Percentiles rank a stretch among this genome's conserved stretches.
Conservation (phyloP, 139 green algal genomes). For the Monoraphidium neglectum region DNA sequence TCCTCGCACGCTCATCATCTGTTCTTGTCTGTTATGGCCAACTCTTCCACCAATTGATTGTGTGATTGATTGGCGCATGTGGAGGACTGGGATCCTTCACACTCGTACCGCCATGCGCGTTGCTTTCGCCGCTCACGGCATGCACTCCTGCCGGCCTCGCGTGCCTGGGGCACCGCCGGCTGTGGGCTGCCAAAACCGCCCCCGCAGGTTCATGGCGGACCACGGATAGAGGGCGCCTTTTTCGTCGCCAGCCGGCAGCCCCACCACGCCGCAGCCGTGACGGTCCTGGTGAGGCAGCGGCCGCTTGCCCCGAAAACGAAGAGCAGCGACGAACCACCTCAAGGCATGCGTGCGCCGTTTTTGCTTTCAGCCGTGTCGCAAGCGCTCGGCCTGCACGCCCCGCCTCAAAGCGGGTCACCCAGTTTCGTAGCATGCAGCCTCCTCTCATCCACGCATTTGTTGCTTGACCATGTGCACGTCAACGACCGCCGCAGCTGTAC, state of each 20-base stretch:
- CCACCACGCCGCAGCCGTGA: constrained; percentile 45
- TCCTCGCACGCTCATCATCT: too few relatives aligned
- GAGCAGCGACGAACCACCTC: background rate
- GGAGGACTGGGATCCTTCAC: background rate
- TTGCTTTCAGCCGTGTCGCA: background rate
- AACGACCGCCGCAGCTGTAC: constrained; percentile 31
- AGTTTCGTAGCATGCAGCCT: background rate
- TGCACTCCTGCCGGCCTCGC: background rate
- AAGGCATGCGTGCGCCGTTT: background rate
- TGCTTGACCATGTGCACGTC: background rate
- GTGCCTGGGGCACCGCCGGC: constrained; percentile 4
- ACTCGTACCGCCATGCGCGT: constrained; percentile 3
- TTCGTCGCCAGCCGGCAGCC: constrained; percentile 38
- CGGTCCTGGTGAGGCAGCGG: constrained; percentile 28
- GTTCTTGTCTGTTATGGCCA: too few relatives aligned
- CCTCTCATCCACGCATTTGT: background rate
- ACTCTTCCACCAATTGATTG: too few relatives aligned
- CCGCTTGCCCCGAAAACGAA: background rate
- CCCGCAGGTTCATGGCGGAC: constrained; percentile 44
- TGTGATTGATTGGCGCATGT: too few relatives aligned
- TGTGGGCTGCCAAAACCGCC: background rate
- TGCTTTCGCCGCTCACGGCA: background rate
- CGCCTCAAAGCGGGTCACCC: background rate
- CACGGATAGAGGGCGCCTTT: constrained; percentile 48
- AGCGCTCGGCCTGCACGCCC: background rate